Percentiles rank a stretch among this genome's conserved stretches.
Evolutionary conservation across 129 eudicot species (phyloP).

Genomic region (Ambrosia trifida): DNA sequence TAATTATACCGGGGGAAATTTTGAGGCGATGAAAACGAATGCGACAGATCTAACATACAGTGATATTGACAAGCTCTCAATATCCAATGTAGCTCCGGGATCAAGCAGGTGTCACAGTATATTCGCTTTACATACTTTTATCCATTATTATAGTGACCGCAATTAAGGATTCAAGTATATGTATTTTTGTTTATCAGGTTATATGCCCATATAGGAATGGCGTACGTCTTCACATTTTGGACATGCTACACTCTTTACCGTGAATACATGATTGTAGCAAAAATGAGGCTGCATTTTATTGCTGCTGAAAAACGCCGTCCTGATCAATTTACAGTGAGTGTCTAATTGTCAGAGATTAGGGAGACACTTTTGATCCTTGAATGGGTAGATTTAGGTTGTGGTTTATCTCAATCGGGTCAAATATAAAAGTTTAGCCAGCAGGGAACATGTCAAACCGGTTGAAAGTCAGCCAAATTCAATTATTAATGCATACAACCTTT

Average conservation of each 20-base stretch:
- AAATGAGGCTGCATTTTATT: conserved; percentile 74
- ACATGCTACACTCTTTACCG: conserved; percentile 65
- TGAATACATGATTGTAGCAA: conserved; percentile 63
- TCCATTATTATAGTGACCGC: conserved; percentile 12
- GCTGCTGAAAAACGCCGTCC: conserved; percentile 74
- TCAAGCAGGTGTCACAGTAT: conserved; percentile 50
- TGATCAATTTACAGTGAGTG: conserved; percentile 89
- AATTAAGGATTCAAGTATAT: conserved; percentile 8
- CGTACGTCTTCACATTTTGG: conserved; percentile 77
- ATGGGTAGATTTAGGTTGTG: neutral
- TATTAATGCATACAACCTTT: neutral
- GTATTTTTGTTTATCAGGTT: conserved; percentile 50
- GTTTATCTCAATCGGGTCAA: conserved; percentile 1
- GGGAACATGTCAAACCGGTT: neutral
- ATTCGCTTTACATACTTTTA: neutral
- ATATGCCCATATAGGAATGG: conserved; percentile 71
- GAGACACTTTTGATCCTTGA: neutral
- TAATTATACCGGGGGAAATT: conserved; percentile 68
- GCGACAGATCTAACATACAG: conserved; percentile 64
- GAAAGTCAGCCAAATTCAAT: neutral
- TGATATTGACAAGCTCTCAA: conserved; percentile 87
- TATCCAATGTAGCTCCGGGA: conserved; percentile 82
- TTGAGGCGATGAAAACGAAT: conserved; percentile 37
- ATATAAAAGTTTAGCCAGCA: neutral
- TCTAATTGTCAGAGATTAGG: conserved; percentile 7